phyloP scores from a whole-genome alignment of 495 filamentous ascomycete species.

The Astrocystis sublimbata region DNA sequence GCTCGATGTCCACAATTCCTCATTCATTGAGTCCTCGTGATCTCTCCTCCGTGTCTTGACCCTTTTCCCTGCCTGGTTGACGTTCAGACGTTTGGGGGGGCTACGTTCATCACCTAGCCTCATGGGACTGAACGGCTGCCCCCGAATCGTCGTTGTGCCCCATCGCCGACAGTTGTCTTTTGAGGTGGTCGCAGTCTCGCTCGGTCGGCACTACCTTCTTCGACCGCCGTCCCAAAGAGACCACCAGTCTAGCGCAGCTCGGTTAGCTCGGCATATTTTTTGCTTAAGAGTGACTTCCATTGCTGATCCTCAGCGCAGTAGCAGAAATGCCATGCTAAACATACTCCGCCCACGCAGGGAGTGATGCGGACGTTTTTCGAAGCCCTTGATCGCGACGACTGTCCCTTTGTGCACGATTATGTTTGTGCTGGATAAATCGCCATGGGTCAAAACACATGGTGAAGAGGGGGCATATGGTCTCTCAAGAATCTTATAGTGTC shows the following conservation, averaged over 20 bases:
- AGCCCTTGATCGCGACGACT: constrained; percentile 25
- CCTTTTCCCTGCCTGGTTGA: not conserved
- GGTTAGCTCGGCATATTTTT: constrained; percentile 16
- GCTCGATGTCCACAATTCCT: constrained; percentile 1
- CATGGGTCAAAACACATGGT: constrained; percentile 29
- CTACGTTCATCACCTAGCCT: not conserved
- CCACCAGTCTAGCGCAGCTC: constrained; percentile 30
- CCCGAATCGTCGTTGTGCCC: not conserved
- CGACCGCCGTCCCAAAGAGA: constrained; percentile 25
- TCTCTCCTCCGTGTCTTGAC: not conserved
- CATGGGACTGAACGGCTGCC: not conserved
- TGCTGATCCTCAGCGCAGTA: constrained; percentile 29
- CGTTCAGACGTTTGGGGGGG: not conserved
- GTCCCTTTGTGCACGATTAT: constrained; percentile 21
- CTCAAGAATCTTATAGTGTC: constrained; percentile 16
- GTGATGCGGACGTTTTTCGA: constrained; percentile 28
- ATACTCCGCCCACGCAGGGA: constrained; percentile 30
- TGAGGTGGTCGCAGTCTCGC: not conserved
- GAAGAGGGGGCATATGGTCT: constrained; percentile 29
- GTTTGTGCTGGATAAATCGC: constrained; percentile 27
- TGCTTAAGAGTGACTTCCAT: constrained; percentile 30
- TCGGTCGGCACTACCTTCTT: not conserved
- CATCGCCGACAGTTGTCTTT: not conserved
- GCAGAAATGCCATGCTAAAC: constrained; percentile 29
- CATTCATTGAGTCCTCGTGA: not conserved